Evolutionary conservation across 2,329 filamentous ascomycete genomes (phyloP).

Genomic region (Neocatenulostroma microsporum): DNA sequence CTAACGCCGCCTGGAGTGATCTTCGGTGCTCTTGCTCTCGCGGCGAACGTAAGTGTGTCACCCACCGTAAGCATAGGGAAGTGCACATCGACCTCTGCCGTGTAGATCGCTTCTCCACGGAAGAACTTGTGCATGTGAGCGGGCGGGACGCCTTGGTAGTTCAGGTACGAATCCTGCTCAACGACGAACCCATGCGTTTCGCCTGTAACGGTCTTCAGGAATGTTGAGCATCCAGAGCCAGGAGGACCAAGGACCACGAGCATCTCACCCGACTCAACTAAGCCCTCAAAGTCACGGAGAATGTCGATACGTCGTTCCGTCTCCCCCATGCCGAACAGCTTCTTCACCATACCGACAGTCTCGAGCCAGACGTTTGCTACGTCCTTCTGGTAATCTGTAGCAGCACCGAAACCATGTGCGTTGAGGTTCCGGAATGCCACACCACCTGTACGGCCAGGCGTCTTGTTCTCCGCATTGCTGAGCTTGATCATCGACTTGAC

Average conservation of each 20-base stretch:
- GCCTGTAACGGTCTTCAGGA: slow-evolving; percentile 75
- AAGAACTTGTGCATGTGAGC: slow-evolving; percentile 70
- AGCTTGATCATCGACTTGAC: slow-evolving; percentile 44
- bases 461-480: slow-evolving; percentile 35
- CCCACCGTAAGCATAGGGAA: slow-evolving; percentile 71
- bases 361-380: slow-evolving; percentile 42
- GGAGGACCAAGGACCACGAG: slow-evolving; percentile 66
- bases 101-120: slow-evolving; percentile 80
- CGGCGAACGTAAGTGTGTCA: slow-evolving; percentile 71
- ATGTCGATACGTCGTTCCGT: slow-evolving; percentile 50
- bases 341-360: slow-evolving; percentile 31
- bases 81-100: slow-evolving; percentile 74
- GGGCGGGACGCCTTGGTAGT: slow-evolving; percentile 70
- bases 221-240: slow-evolving; percentile 65
- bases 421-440: slow-evolving; percentile 41
- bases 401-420: slow-evolving; percentile 43
- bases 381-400: slow-evolving; percentile 46
- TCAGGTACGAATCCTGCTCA: slow-evolving; percentile 63
- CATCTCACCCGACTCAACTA: slow-evolving; percentile 66
- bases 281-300: slow-evolving; percentile 57
- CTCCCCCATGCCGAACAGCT: slow-evolving; percentile 23
- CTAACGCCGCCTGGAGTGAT: slow-evolving; percentile 52
- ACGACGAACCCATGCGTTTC: slow-evolving; percentile 74
- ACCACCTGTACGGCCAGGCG: slow-evolving; percentile 39
- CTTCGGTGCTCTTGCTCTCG: slow-evolving; percentile 59